These are phyloP conservation scores for Nicotiana rustica DNA, from an alignment of 305 asterid species.

Conservation along the genomic window DNA sequence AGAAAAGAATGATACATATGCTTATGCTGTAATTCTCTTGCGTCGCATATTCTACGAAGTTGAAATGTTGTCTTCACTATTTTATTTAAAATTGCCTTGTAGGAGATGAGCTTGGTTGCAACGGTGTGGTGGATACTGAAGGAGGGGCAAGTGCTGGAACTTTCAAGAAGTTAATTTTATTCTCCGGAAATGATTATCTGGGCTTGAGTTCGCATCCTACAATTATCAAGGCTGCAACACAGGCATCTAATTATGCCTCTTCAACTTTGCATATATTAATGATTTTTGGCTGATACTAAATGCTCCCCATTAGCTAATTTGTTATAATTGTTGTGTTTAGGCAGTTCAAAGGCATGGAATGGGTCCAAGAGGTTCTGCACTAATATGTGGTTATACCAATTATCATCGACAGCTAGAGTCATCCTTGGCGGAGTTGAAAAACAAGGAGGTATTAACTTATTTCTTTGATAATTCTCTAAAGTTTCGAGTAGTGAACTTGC, in stretches of 20 bases:
- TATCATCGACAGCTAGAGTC: conserved; percentile 86
- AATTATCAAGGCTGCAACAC: conserved; percentile 73
- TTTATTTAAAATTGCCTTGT: neutral
- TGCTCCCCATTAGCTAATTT: conserved; percentile 2
- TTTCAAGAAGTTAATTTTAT: conserved; percentile 70
- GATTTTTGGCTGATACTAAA: neutral
- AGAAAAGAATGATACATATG: neutral
- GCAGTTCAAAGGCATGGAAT: conserved; percentile 89
- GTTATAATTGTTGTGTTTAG: conserved; percentile 46
- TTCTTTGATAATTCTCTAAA: neutral
- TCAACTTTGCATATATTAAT: conserved; percentile 2
- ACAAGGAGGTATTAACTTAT: conserved; percentile 70
- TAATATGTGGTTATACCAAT: conserved; percentile 93
- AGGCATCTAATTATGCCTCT: conserved; percentile 51
- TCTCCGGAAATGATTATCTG: conserved; percentile 98
- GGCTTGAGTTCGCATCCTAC: conserved; percentile 95
- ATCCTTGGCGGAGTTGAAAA: conserved; percentile 77
- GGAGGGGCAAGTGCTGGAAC: conserved; percentile 50
- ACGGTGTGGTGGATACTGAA: conserved; percentile 44
- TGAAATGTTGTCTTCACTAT: conserved; percentile 5
- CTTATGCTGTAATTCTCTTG: neutral
- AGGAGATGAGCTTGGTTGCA: conserved; percentile 68
- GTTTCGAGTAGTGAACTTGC: neutral
- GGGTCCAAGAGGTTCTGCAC: conserved; percentile 99
- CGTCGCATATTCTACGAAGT: neutral